Base-by-base conservation (phyloP, 257 asterid species). In the Jacaranda copaia region DNA sequence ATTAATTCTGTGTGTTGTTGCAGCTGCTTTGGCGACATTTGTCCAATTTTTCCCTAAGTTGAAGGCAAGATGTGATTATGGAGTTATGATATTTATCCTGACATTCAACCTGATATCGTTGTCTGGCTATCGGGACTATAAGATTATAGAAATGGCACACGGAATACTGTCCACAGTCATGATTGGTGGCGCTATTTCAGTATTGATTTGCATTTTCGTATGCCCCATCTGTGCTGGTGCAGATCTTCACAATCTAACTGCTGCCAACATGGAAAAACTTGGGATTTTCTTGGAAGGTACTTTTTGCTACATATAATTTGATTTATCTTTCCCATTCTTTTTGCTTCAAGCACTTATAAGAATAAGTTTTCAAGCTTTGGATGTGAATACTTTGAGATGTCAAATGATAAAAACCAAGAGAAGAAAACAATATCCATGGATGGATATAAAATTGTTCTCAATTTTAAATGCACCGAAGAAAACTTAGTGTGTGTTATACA, bases 51-150 rank as follows among this genome's bases (percentile, higher is more conserved):
- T 90, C 36, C 97, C 96, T 0, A 45, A 45, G 18, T 92, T 92
- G 83, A 92, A 92, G 89, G 92, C 94, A 1, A 84, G 93, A 82
- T 92, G 90, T 65, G 97, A 92, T 68, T 92, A 92, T 43, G 97
- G 97, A 55, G 73, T 88, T 83, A 40, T 90, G 12, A 82, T 92
- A 46, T 90, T 92, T 86, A 92, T 86, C 68, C 38, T 92, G 79
- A 92, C 97, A 15, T 90, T 92, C 53, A 52, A 74, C 49, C 67
- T 81, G 48, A 57, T 81, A 45, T 63, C 79, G 2, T 79, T 76
- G 1, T 81, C 84, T 4, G 84, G 81, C 3, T 76, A 69, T 5
- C 75, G 84, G 2, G 79, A 76, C 12, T 76, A 81, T 5, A 79
- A 81, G 75, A 60, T 81, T 36, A 42, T 81, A 16, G 68, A 70